Percentiles rank a stretch among this genome's conserved stretches.
These are phyloP conservation scores for Petunia hybrid DNA, from an alignment of 305 asterid species.

Conservation along the genomic window DNA sequence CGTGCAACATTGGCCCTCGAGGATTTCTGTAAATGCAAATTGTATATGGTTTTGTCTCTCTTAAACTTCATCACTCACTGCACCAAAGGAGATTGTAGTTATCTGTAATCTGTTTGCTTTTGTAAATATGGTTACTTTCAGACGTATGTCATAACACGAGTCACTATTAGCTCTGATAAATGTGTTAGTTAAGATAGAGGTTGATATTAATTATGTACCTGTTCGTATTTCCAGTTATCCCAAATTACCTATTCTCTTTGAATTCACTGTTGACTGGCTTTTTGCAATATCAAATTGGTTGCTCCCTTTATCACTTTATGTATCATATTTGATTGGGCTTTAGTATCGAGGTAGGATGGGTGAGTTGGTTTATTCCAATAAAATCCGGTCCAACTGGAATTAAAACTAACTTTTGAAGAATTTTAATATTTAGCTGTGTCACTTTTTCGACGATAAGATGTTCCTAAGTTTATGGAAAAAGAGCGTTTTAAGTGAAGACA, in stretches of 20 bases:
- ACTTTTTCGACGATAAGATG: background rate
- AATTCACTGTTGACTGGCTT: background rate
- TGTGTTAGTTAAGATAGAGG: background rate
- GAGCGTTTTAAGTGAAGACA: constrained; percentile 22
- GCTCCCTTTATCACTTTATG: background rate
- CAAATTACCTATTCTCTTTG: background rate
- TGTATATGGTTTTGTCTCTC: background rate
- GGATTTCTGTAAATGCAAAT: background rate
- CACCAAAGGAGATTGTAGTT: background rate
- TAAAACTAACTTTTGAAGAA: background rate
- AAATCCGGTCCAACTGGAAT: background rate
- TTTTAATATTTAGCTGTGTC: background rate
- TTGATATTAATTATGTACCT: background rate
- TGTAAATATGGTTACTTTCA: background rate
- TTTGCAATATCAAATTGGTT: background rate
- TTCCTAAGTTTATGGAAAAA: background rate
- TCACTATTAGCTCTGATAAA: background rate
- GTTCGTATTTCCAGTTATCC: background rate
- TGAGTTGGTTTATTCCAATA: background rate
- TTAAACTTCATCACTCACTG: background rate
- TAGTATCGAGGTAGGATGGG: background rate
- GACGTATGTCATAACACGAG: background rate
- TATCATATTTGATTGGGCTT: background rate
- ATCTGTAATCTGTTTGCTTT: background rate
- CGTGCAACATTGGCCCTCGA: too few species aligned